Evolutionary conservation across 1,284 basidiomycete species (phyloP).

Genomic region (Termitomyces sp.): DNA sequence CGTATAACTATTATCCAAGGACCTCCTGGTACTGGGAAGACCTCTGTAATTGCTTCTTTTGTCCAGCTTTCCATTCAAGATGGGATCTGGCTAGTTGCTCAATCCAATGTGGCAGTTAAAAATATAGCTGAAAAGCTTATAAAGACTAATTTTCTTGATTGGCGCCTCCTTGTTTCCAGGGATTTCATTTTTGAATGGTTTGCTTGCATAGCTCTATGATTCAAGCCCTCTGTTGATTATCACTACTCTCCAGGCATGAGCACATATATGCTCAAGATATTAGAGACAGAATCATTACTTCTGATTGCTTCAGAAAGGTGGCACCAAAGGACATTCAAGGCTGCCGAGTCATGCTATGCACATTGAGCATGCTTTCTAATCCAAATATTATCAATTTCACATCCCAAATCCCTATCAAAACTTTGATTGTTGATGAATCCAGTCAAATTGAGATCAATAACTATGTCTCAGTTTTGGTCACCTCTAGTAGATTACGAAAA

Average conservation of each 20-base stretch:
- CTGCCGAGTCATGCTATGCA: constrained; percentile 60
- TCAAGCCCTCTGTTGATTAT: constrained; percentile 9
- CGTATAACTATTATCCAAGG: constrained; percentile 55
- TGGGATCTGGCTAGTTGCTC: constrained; percentile 69
- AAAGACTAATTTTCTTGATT: constrained; percentile 39
- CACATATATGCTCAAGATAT: constrained; percentile 51
- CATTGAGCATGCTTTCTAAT: constrained; percentile 66
- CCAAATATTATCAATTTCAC: constrained; percentile 31
- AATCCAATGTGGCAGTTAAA: constrained; percentile 62
- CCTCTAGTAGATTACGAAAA: constrained; percentile 42
- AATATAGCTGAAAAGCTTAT: constrained; percentile 62
- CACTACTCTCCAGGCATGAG: constrained; percentile 55
- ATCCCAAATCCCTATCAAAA: constrained; percentile 38
- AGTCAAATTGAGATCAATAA: constrained; percentile 61
- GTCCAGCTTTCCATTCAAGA: constrained; percentile 37
- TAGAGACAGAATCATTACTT: constrained; percentile 42
- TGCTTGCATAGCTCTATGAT: constrained; percentile 16
- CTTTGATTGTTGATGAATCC: constrained; percentile 60
- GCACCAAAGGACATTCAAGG: constrained; percentile 27
- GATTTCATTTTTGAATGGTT: constrained; percentile 63
- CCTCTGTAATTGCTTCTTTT: constrained; percentile 59
- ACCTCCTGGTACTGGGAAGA: constrained; percentile 56
- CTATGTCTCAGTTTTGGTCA: constrained; percentile 45
- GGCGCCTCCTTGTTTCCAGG: constrained; percentile 51
- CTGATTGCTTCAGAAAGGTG: constrained; percentile 35